A percentile compares a stretch with the other conserved stretches of the same genome.
Evolutionary conservation across 2,329 filamentous ascomycete genomes (phyloP).

Genomic region (Neocucurbitaria cava): DNA sequence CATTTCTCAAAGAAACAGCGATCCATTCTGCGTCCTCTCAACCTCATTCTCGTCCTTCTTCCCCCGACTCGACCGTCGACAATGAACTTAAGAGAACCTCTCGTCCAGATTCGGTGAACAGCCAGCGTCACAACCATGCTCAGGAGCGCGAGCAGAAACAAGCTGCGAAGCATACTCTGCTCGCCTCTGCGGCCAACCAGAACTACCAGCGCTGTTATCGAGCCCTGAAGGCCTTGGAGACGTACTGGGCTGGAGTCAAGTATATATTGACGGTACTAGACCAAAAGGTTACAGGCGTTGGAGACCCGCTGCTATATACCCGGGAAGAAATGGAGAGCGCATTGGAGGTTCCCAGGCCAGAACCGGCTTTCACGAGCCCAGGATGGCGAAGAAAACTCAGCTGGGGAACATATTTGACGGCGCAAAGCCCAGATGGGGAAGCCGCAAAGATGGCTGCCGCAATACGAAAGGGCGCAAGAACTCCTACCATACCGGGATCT

Average conservation of each 20-base stretch:
- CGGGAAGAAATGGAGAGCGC: conserved; percentile 79
- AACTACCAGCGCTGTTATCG: conserved; percentile 90
- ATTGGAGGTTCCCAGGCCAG: conserved; percentile 60
- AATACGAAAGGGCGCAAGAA: conserved; percentile 37
- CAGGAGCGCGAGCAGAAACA: conserved; percentile 49
- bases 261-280: conserved; percentile 88
- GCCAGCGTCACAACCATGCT: conserved; percentile 16
- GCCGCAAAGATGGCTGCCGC: conserved; percentile 41
- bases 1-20: conserved; percentile 83
- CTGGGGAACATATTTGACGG: conserved; percentile 52
- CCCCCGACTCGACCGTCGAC: conserved; percentile 10
- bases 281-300: conserved; percentile 86
- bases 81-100: conserved; percentile 1
- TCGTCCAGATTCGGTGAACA: conserved; percentile 12
- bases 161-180: conserved; percentile 72
- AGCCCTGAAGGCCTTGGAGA: conserved; percentile 78
- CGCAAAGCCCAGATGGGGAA: conserved; percentile 39
- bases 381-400: conserved; percentile 58
- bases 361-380: conserved; percentile 59
- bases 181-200: conserved; percentile 82
- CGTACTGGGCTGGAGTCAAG: conserved; percentile 84
- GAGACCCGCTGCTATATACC: conserved; percentile 72
- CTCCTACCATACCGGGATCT: conserved; percentile 50
- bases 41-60: conserved; percentile 66
- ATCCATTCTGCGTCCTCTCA: conserved; percentile 70